Conservation (phyloP, 129 eudicot genomes). For the Smallanthus sonchifolius region DNA sequence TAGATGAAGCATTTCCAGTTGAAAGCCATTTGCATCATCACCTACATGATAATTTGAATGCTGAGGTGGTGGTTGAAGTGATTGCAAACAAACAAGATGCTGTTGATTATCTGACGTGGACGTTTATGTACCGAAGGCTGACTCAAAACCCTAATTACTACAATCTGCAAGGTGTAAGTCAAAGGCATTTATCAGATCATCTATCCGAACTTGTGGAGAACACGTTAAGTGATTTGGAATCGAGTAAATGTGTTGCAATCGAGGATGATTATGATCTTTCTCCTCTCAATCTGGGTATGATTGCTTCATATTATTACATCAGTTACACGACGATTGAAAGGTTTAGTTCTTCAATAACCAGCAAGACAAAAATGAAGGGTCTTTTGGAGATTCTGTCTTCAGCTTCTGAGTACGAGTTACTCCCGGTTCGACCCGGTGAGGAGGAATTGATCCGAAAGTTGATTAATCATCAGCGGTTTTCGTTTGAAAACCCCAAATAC, state of each 20-base stretch:
- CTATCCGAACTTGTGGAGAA: slow-evolving; percentile 88
- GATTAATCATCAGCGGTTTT: slow-evolving; percentile 69
- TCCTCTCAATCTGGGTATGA: slow-evolving; percentile 82
- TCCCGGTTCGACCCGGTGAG: slow-evolving; percentile 83
- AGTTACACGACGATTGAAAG: slow-evolving; percentile 90
- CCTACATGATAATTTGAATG: slow-evolving; percentile 81
- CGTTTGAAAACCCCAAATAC: slow-evolving; percentile 69
- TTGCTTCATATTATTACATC: slow-evolving; percentile 83
- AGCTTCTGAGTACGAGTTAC: slow-evolving; percentile 75
- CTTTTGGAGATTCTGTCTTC: slow-evolving; percentile 79
- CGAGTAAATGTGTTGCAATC: slow-evolving; percentile 69
- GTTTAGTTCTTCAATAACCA: slow-evolving; percentile 66
- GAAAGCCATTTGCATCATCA: slow-evolving; percentile 92
- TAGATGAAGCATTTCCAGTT: slow-evolving; percentile 88
- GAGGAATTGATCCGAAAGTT: slow-evolving; percentile 69
- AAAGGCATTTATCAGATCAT: slow-evolving; percentile 87
- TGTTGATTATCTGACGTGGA: slow-evolving; percentile 93
- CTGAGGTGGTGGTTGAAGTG: slow-evolving; percentile 83
- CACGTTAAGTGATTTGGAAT: slow-evolving; percentile 72
- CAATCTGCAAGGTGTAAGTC: slow-evolving; percentile 97
- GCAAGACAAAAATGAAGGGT: slow-evolving; percentile 79
- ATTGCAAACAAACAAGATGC: slow-evolving; percentile 88
- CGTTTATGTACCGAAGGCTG: slow-evolving; percentile 89
- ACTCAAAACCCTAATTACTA: slow-evolving; percentile 94
- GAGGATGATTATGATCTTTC: slow-evolving; percentile 68